Evolutionary conservation across 1,139 yeast genomes (phyloP).

Genomic region (Blastobotrys serpentis): DNA sequence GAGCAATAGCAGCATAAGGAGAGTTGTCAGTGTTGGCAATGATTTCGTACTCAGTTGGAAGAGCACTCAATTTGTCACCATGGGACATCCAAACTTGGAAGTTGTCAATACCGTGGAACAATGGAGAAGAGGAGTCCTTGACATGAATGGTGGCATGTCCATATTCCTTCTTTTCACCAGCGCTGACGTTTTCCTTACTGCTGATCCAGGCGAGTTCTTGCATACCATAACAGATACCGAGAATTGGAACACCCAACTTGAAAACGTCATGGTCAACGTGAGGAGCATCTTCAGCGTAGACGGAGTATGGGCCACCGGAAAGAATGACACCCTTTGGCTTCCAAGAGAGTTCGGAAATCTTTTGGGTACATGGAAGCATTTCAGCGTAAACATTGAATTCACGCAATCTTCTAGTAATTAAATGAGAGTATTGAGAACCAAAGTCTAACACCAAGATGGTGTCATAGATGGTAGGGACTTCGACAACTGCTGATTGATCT

Average conservation of each 20-base stretch:
- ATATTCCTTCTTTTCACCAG: constrained; percentile 97
- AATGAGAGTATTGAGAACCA: constrained; percentile 97
- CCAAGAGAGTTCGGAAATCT: constrained; percentile 87
- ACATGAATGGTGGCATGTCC: constrained; percentile 93
- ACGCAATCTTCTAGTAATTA: constrained; percentile 95
- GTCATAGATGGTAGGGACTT: constrained; percentile 82
- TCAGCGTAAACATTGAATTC: constrained; percentile 98
- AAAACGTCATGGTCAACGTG: constrained; percentile 95
- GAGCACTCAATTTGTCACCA: constrained; percentile 89
- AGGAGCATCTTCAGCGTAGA: constrained; percentile 91
- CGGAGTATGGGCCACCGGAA: constrained; percentile 98
- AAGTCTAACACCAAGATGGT: constrained; percentile 96
- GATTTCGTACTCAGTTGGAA: constrained; percentile 85
- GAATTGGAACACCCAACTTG: constrained; percentile 85
- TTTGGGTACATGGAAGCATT: constrained; percentile 98
- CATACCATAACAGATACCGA: constrained; percentile 99
- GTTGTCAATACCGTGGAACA: constrained; percentile 86
- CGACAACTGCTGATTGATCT: constrained; percentile 29
- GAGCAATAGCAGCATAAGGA: constrained; percentile 90
- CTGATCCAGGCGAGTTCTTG: constrained; percentile 99
- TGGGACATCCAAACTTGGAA: constrained; percentile 99
- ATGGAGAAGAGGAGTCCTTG: constrained; percentile 61
- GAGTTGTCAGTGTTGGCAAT: constrained; percentile 93
- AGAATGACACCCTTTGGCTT: constrained; percentile 94
- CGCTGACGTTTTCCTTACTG: constrained; percentile 82